Base-by-base conservation (phyloP, 1,284 basidiomycete genomes). In the Dichomitus squalens region DNA sequence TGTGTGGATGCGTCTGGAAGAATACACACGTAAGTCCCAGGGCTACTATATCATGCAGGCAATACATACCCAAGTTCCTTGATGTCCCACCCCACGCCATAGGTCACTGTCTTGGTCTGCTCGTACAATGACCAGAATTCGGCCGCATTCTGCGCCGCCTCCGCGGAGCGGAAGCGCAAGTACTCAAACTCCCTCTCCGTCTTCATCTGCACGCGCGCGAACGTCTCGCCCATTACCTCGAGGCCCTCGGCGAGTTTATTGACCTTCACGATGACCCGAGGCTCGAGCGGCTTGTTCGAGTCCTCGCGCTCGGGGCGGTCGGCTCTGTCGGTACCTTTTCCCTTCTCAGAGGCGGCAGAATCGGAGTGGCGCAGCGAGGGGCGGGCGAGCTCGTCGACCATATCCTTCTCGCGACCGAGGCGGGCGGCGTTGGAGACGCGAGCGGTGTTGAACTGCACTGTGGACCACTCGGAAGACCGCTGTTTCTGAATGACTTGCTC, bases 41-140 rank as follows among this genome's bases (percentile, higher is more conserved):
- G 6, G n/a, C 3, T 25, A 9, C 9, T 34, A 7, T 7, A 29
- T 31, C 6, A 6, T 5, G 31, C n/a, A 47, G 27, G 11, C 4
- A 52, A 40, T 36, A 29, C 33, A 40, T 51, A 47, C 44, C 31
- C 14, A 4, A 38, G 1, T 2, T 49, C 14, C 2, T 48, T 47
- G 2, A 52, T n/a, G 34, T 43, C 52, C 1, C 20, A 16, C 1
- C 54, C 54, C 8, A 36, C 33, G 7, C n/a, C 29, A 29, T n/a
- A 4, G 8, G 52, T 18, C 11, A 2, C 11, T 16, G 31, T 23
- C 27, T 46, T 35, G 1, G 33, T n/a, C 11, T 33, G 14, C 29
- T 56, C 49, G 20, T 59, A 49, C 39, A 43, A 20, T 1, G 7
- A n/a, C 60, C 57, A 59, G 20, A 59, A 40, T 36, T 62, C 57